phyloP scores from a whole-genome alignment of 108 stramenopile genomes.

The Nitzschia palea region DNA sequence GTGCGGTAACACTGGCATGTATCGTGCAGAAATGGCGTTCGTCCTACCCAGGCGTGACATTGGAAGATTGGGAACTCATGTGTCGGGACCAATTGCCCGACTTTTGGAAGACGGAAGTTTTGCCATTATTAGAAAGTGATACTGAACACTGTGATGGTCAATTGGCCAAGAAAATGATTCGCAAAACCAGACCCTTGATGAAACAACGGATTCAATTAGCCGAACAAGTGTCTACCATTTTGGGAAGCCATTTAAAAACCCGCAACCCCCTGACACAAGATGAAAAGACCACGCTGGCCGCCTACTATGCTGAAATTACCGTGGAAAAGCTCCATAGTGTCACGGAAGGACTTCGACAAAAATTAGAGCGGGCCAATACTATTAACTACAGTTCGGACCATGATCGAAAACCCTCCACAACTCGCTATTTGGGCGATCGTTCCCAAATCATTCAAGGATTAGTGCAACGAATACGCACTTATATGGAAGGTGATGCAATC shows the following conservation, averaged over 20 bases:
- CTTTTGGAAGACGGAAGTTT: not conserved
- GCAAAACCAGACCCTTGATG: not conserved
- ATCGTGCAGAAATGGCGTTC: not conserved
- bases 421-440: not conserved
- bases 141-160: not conserved
- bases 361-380: not conserved
- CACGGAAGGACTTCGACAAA: not conserved
- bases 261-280: too few species aligned
- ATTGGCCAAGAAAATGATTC: not conserved
- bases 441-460: not conserved
- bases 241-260: not conserved
- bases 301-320: not conserved
- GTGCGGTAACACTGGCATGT: not conserved
- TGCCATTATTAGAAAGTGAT: not conserved
- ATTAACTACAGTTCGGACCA: too few species aligned
- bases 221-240: not conserved
- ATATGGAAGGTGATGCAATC: not conserved
- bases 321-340: not conserved
- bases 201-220: not conserved
- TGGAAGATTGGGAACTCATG: not conserved
- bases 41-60: not conserved
- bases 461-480: not conserved
- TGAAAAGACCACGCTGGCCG: not conserved
- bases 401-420: not conserved
- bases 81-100: not conserved